Evolutionary conservation across 2,329 filamentous ascomycete genomes (phyloP).

Genomic region (Endoconidiophora polonica): DNA sequence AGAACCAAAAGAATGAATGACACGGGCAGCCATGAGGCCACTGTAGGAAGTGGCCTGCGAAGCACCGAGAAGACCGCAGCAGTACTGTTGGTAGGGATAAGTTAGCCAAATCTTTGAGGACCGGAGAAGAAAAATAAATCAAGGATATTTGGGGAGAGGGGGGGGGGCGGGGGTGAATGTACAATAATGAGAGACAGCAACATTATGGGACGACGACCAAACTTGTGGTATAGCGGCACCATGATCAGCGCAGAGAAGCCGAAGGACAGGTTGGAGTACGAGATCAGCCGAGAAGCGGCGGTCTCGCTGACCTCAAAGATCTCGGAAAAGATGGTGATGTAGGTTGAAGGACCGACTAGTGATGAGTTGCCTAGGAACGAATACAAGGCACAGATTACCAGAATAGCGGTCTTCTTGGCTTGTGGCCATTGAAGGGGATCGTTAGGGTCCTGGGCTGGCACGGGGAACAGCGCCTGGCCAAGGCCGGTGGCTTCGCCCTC

Average conservation of each 20-base stretch:
- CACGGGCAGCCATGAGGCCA: conserved; percentile 24
- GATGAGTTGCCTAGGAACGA: conserved; percentile 20
- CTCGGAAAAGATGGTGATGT: conserved; percentile 36
- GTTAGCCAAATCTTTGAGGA: not conserved
- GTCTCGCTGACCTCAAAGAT: conserved; percentile 34
- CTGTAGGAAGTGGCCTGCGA: conserved; percentile 22
- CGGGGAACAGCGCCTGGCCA: conserved; percentile 43
- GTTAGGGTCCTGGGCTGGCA: conserved; percentile 43
- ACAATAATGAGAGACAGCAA: conserved; percentile 24
- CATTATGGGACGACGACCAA: conserved; percentile 28
- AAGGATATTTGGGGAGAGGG: not conserved
- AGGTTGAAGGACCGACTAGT: conserved; percentile 39
- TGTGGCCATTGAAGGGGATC: conserved; percentile 42
- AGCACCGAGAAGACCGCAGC: conserved; percentile 24
- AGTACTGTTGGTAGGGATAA: conserved; percentile 19
- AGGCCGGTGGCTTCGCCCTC: conserved; percentile 43
- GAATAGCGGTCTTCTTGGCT: conserved; percentile 39
- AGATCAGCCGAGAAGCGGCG: conserved; percentile 37
- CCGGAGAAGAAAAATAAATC: not conserved
- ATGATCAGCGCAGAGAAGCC: conserved; percentile 38
- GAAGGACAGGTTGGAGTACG: conserved; percentile 43
- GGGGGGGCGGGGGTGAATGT: conserved; percentile 7
- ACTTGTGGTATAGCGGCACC: conserved; percentile 38
- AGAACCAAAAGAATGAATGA: conserved; percentile 25
- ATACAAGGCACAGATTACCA: conserved; percentile 23